A percentile compares a stretch with the other conserved stretches of the same genome.
These are phyloP conservation scores for Paraconiothyrium brasiliense DNA, from an alignment of 2,329 filamentous ascomycete species.

Conservation along the genomic window DNA sequence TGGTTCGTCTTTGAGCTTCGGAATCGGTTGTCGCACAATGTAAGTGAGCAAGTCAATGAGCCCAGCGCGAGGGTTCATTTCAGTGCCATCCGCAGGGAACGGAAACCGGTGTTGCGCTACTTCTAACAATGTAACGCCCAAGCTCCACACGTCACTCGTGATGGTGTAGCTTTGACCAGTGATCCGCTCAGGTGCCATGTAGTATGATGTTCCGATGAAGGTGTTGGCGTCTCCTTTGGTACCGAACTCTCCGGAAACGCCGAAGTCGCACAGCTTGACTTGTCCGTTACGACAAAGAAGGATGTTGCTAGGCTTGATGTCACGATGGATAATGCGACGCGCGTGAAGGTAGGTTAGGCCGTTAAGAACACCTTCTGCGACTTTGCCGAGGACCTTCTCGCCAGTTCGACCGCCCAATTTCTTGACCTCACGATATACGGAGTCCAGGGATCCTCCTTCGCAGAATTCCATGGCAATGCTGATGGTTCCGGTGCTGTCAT, in stretches of 20 bases:
- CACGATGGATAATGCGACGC: slow-evolving; percentile 96
- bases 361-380: slow-evolving; percentile 92
- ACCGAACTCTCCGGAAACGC: slow-evolving; percentile 96
- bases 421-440: slow-evolving; percentile 97
- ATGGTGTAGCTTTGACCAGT: slow-evolving; percentile 98
- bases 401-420: slow-evolving; percentile 92
- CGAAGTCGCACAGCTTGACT: slow-evolving; percentile 98
- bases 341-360: slow-evolving; percentile 94
- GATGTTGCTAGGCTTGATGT: slow-evolving; percentile 99
- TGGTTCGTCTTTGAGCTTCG: slow-evolving; percentile 94
- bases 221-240: slow-evolving; percentile 99
- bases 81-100: slow-evolving; percentile 94
- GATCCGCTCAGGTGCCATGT: slow-evolving; percentile 98
- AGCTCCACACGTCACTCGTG: slow-evolving; percentile 97
- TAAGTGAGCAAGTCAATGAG: slow-evolving; percentile 96
- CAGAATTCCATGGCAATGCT: slow-evolving; percentile 99
- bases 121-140: slow-evolving; percentile 95
- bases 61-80: slow-evolving; percentile 91
- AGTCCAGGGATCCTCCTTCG: slow-evolving; percentile 94
- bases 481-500: slow-evolving; percentile 94
- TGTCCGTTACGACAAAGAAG: slow-evolving; percentile 86
- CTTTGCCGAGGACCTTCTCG: slow-evolving; percentile 96
- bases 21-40: slow-evolving; percentile 94
- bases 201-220: slow-evolving; percentile 98
- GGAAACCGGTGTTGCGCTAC: slow-evolving; percentile 99